Evolutionary conservation across 1,284 basidiomycete species (phyloP).

Genomic region (Cryptococcus wingfieldii): DNA sequence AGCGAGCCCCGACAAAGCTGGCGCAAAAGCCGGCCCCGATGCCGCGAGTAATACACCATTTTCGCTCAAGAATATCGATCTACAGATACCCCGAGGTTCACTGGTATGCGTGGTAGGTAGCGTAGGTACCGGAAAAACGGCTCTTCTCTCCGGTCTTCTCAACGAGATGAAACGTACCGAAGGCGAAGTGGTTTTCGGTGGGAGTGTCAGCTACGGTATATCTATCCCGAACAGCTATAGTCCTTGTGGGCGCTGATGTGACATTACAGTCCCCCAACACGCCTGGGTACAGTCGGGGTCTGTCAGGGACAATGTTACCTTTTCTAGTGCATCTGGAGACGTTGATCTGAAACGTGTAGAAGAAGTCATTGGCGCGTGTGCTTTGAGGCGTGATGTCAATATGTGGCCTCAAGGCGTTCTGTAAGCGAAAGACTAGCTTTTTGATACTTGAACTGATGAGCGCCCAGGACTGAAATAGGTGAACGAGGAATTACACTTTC

Average conservation of each 20-base stretch:
- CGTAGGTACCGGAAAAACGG: slow-evolving; percentile 47
- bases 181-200: slow-evolving; percentile 61
- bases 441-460: not conserved
- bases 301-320: slow-evolving; percentile 53
- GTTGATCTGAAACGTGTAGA: slow-evolving; percentile 21
- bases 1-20: too few species aligned
- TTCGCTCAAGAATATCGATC: slow-evolving; percentile 1
- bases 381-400: slow-evolving; percentile 26
- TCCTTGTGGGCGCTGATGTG: slow-evolving; percentile 32
- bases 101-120: slow-evolving; percentile 39
- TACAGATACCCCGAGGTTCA: slow-evolving; percentile 11
- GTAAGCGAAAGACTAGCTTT: slow-evolving; percentile 28
- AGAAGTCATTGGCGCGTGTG: slow-evolving; percentile 23
- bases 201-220: slow-evolving; percentile 60
- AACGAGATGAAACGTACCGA: slow-evolving; percentile 68
- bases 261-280: slow-evolving; percentile 17
- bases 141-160: slow-evolving; percentile 63
- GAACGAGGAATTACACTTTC: slow-evolving; percentile 21
- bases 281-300: slow-evolving; percentile 70
- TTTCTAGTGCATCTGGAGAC: slow-evolving; percentile 16
- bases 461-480: slow-evolving; percentile 14
- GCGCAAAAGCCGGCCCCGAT: not conserved
- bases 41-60: not conserved
- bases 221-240: not conserved
- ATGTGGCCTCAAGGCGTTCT: slow-evolving; percentile 38